phyloP scores from a whole-genome alignment of 2,329 filamentous ascomycete species.

The Ophiostoma himal-ulmi region DNA sequence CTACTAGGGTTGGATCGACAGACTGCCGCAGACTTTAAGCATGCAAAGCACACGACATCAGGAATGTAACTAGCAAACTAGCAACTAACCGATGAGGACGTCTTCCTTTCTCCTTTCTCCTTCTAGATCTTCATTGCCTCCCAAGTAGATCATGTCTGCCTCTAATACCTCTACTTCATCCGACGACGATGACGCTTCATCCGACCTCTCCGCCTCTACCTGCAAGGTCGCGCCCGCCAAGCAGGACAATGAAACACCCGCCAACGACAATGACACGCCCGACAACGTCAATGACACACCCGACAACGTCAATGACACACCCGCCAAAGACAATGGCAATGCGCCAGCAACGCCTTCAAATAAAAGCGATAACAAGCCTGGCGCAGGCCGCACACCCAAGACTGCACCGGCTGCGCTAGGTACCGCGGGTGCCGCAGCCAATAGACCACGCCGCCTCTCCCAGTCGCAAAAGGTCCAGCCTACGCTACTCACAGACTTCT shows the following conservation, averaged over 20 bases:
- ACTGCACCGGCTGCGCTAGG: slow-evolving; percentile 33
- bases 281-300: not conserved
- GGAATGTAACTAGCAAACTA: slow-evolving; percentile 22
- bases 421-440: slow-evolving; percentile 29
- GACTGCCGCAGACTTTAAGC: not conserved
- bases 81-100: not conserved
- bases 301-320: not conserved
- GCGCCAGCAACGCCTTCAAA: slow-evolving; percentile 22
- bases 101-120: not conserved
- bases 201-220: slow-evolving; percentile 20
- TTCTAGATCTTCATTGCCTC: slow-evolving; percentile 13
- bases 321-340: not conserved
- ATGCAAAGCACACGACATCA: not conserved
- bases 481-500: slow-evolving; percentile 52
- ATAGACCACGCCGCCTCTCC: slow-evolving; percentile 29
- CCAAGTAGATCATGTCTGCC: slow-evolving; percentile 26
- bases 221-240: slow-evolving; percentile 16
- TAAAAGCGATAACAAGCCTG: slow-evolving; percentile 20
- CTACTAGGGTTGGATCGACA: not conserved
- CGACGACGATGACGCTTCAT: slow-evolving; percentile 23
- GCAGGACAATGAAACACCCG: not conserved
- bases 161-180: slow-evolving; percentile 23
- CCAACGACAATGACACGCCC: too few relatives aligned
- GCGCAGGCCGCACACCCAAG: slow-evolving; percentile 36
- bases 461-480: slow-evolving; percentile 42